Evolutionary conservation across 2,329 filamentous ascomycete species (phyloP), one percentile per base, ranked within the genome.

Genomic region (Hymenoscyphus scutula): DNA sequence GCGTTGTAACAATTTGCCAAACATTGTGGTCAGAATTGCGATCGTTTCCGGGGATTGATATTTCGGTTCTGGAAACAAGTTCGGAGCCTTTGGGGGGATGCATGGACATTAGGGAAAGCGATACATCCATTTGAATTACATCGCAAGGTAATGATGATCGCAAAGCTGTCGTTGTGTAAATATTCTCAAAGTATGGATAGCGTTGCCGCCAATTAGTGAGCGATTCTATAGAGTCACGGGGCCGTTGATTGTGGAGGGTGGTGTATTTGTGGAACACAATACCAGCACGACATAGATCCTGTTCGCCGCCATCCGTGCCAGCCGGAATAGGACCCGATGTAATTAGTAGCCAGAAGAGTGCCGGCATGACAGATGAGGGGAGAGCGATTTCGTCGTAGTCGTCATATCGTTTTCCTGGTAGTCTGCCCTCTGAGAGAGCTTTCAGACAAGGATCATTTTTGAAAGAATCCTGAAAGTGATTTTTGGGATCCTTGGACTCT

Each of bases 401-500:
- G 19, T 68, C 65, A 53, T 67, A 64, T 13, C 56, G 58, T 23
- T 62, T 66, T 38, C 41, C 59, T 19, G 72, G 72, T 19, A 74
- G 60, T 11, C 70, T 68, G 5, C 71, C 71, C 59, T 87, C 80
- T 8, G 84, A 81, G 37, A 89, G 78, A 8, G 86, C 85, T 62
- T 80, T 82, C 64, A 89, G 76, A n/a, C 87, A 84, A 3, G 84
- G 80, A 73, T 89, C 86, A 62, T 84, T 82, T 75, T 88, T 88
- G 78, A 88, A 85, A 7, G 84, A 87, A 74, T 79, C 70, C 80
- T 81, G 60, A 71, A 79, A 79, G 64, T 85, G 81, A 69, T 81
- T 83, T 73, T 84, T 82, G 58, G 82, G 79, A 62, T 77, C 71
- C 53, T 81, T 79, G 6, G 81, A 81, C 45, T 79, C 79, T 7